These are phyloP conservation scores for Paecilomyces sp. DNA, from an alignment of 2,329 filamentous ascomycete genomes.

Conservation along the genomic window DNA sequence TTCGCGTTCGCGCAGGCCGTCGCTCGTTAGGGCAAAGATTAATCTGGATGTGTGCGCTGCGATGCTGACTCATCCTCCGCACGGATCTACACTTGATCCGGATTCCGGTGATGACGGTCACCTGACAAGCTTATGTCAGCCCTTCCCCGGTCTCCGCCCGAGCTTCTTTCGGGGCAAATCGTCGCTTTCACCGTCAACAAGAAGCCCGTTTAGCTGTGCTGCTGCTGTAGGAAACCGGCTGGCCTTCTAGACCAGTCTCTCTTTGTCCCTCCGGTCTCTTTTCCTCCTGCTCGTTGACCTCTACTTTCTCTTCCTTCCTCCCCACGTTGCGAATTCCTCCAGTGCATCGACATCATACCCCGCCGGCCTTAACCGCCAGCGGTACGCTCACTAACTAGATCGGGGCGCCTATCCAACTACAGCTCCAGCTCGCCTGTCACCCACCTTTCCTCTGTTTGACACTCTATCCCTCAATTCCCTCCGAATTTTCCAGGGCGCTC, in stretches of 20 bases:
- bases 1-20: conserved; percentile 1
- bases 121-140: conserved; percentile 2
- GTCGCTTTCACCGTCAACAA: not conserved
- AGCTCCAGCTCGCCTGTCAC: conserved; percentile 12
- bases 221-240: not conserved
- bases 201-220: not conserved
- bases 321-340: conserved; percentile 2
- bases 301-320: conserved; percentile 3
- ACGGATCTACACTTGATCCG: not conserved
- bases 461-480: not conserved
- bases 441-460: not conserved
- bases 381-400: conserved; percentile 9
- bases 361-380: conserved; percentile 34
- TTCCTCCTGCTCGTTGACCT: conserved; percentile 2
- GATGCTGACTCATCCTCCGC: conserved; percentile 9
- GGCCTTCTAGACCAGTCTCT: not conserved
- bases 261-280: conserved; percentile 4
- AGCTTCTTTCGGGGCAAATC: conserved; percentile 3
- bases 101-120: not conserved
- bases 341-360: conserved; percentile 17
- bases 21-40: conserved; percentile 5
- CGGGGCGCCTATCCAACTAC: conserved; percentile 9
- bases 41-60: conserved; percentile 10
- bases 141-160: not conserved
- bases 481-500: not conserved